These are phyloP conservation scores for Mycena sanguinolenta DNA, from an alignment of 768 basidiomycete species.

Conservation along the genomic window DNA sequence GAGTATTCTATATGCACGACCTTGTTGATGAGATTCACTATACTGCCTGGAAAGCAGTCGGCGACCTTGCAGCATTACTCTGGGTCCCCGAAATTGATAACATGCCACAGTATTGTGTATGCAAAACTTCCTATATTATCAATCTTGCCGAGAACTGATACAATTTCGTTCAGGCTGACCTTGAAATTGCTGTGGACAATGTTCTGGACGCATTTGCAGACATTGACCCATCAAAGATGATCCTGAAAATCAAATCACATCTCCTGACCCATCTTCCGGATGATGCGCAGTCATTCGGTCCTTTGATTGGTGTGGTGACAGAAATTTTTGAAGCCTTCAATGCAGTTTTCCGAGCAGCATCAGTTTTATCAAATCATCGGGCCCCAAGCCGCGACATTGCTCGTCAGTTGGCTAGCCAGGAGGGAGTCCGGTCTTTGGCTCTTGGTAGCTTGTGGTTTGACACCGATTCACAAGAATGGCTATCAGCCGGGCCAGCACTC, in stretches of 20 bases:
- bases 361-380: conserved; percentile 50
- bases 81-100: conserved; percentile 50
- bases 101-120: conserved; percentile 20
- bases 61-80: conserved; percentile 13
- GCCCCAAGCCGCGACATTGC: conserved; percentile 54
- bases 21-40: neutral
- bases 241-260: conserved; percentile 39
- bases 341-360: conserved; percentile 51
- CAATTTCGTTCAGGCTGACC: too few relatives aligned
- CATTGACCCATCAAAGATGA: conserved; percentile 48
- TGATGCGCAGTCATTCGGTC: conserved; percentile 50
- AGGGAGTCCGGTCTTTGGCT: too few relatives aligned
- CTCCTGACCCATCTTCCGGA: conserved; percentile 51
- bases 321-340: conserved; percentile 55
- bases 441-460: too few relatives aligned
- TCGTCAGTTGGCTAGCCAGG: neutral
- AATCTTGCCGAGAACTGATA: too few relatives aligned
- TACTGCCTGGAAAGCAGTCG: too few relatives aligned
- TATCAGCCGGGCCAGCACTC: too few relatives aligned
- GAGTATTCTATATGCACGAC: neutral
- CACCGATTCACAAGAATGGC: too few relatives aligned
- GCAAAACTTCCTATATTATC: too few relatives aligned
- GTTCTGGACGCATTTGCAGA: conserved; percentile 50
- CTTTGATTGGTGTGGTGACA: conserved; percentile 48
- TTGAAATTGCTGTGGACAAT: conserved; percentile 43